Conservation (phyloP, 2,329 filamentous ascomycete genomes). For the Botrytis fabae region DNA sequence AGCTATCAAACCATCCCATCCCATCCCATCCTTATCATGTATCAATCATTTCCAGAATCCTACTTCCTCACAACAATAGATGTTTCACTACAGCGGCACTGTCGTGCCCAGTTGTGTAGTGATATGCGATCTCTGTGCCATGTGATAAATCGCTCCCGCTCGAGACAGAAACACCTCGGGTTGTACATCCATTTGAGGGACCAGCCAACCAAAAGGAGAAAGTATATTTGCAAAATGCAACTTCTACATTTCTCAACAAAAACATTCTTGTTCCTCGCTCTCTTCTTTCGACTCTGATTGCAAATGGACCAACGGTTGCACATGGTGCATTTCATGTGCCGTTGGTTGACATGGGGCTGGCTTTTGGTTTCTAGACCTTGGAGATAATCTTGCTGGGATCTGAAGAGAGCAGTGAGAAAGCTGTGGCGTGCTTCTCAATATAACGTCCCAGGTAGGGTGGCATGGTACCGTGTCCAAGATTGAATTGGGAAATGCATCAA, state of each 20-base stretch:
- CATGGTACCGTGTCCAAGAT: neutral
- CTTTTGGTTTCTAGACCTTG: neutral
- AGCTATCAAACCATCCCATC: neutral
- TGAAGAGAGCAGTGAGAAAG: neutral
- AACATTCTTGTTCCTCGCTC: neutral
- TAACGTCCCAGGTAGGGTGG: conserved; percentile 13
- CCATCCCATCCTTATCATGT: too few species aligned
- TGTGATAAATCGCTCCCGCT: conserved; percentile 24
- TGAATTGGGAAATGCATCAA: conserved; percentile 1
- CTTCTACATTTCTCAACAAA: conserved; percentile 12
- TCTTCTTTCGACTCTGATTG: conserved; percentile 4
- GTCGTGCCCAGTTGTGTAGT: conserved; percentile 19
- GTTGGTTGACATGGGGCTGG: conserved; percentile 8
- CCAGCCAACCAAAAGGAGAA: neutral
- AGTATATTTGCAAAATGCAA: neutral
- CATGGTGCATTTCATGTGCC: conserved; percentile 11
- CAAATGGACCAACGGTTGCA: neutral
- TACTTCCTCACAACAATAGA: neutral
- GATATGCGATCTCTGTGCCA: conserved; percentile 25
- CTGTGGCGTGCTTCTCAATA: conserved; percentile 10
- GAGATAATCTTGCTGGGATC: neutral
- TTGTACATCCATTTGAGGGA: conserved; percentile 13
- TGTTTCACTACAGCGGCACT: conserved; percentile 24
- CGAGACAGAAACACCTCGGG: conserved; percentile 18
- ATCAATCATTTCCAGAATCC: conserved; percentile 5